Evolutionary conservation across 2,329 filamentous ascomycete genomes (phyloP), one percentile per base, ranked within the genome.

Genomic region (Aspergillus oerlinghausenensis): DNA sequence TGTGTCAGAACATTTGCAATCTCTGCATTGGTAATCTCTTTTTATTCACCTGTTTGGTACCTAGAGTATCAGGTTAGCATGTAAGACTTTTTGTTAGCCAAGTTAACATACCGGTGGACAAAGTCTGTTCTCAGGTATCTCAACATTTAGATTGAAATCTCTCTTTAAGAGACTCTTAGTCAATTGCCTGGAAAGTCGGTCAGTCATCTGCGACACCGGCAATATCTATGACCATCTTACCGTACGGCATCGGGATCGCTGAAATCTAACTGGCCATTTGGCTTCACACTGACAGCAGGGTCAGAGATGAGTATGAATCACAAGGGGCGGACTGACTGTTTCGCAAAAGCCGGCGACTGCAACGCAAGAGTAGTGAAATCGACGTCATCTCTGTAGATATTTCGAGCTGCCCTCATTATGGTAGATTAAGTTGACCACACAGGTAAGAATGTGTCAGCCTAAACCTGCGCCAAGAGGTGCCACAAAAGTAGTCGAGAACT

Each of bases 91-190:
- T 23, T 26, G 50, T 4, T 28, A 32, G 10, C 3, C 7, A 3
- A 47, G 43, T 26, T 21, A 26, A 52, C 79, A 65, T 70, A 96
- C 89, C 1, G 92, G 90, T 11, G 93, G 94, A 69, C 93, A 97
- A 0, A 99, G 79, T 23, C 93, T 82, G 71, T 96, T 86, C 26
- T 82, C 75, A 0, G 92, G 92, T 1, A 97, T 78, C 5, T 87
- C 79, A 14, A 97, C 76, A 0, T 78, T 67, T 8, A 97, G 74
- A 11, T 80, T 81, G 71, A 97, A 97, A 71, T 97, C 88, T 14
- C 82, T 75, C 57, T 83, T 84, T 19, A 97, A 79, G 1, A 97
- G 80, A 19, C 87, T 87, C 68, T 88, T 92, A 10, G 92, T 95
- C 50, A 97, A 79, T 64, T 82, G 77, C 64, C 83, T 84, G 21